phyloP scores from a whole-genome alignment of 139 green algal genomes.

The Dunaliella sp. region DNA sequence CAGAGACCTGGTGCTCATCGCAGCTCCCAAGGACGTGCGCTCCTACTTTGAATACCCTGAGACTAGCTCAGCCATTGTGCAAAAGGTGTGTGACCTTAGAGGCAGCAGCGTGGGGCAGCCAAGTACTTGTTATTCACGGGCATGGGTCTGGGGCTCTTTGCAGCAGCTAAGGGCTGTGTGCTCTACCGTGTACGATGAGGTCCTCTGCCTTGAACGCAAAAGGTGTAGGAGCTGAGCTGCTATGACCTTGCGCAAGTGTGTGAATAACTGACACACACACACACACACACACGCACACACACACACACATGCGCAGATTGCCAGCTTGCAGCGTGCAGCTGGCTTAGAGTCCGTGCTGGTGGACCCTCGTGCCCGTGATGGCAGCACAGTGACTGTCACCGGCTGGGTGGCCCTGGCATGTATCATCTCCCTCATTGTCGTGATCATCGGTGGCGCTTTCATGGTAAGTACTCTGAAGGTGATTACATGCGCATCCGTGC shows the following conservation, averaged over 20 bases:
- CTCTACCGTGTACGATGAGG: no score
- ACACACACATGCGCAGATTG: constrained; percentile 41
- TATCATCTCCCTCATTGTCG: constrained; percentile 57
- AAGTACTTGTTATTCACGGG: no score
- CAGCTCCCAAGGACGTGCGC: constrained; percentile 63
- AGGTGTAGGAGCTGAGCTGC: not conserved
- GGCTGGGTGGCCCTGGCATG: constrained; percentile 67
- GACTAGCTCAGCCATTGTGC: constrained; percentile 36
- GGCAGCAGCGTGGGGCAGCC: no score
- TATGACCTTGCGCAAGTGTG: not conserved
- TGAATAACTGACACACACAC: no score
- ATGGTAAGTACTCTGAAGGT: constrained; percentile 6
- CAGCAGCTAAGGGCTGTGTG: no score
- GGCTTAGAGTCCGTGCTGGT: constrained; percentile 51
- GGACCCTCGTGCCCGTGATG: constrained; percentile 47
- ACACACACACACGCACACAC: constrained; percentile 7
- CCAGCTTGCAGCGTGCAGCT: constrained; percentile 49
- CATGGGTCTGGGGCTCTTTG: no score
- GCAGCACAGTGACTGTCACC: constrained; percentile 65
- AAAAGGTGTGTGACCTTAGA: constrained; percentile 10
- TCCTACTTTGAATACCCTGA: constrained; percentile 49
- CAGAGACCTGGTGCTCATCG: constrained; percentile 64
- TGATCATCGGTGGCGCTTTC: constrained; percentile 43
- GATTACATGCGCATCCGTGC: no score
- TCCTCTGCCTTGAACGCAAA: no score